A percentile compares a stretch with the other conserved stretches of the same genome.
Evolutionary conservation across 2,329 filamentous ascomycete species (phyloP).

Genomic region (Venturiaceae sp.): DNA sequence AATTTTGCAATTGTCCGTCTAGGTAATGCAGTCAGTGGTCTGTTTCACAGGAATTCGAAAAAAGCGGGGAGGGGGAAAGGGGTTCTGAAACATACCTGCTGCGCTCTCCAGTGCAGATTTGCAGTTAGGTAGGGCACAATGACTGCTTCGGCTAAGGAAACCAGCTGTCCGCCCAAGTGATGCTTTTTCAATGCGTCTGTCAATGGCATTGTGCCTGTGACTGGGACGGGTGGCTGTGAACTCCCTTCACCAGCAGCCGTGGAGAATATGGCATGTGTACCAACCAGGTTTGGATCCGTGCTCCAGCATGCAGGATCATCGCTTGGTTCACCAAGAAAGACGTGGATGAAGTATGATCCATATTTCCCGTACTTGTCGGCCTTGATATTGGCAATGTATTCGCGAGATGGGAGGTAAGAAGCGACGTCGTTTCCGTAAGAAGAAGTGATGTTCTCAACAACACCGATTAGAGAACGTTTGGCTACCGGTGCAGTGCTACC

Average conservation of each 20-base stretch:
- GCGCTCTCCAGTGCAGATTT: conserved; percentile 24
- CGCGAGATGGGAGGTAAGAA: conserved; percentile 7
- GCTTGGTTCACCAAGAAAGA: conserved; percentile 54
- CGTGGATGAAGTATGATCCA: conserved; percentile 50
- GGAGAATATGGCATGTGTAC: conserved; percentile 44
- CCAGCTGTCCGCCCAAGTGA: conserved; percentile 22
- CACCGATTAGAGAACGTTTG: neutral
- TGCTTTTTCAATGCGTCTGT: conserved; percentile 30
- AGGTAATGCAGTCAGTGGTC: neutral
- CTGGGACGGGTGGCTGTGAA: conserved; percentile 6
- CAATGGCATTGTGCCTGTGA: conserved; percentile 33
- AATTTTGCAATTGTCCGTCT: conserved; percentile 28
- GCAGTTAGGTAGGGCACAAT: conserved; percentile 20
- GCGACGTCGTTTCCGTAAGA: conserved; percentile 24
- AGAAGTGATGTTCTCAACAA: conserved; percentile 13
- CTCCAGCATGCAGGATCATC: conserved; percentile 40
- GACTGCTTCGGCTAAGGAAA: conserved; percentile 13
- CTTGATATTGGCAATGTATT: conserved; percentile 61
- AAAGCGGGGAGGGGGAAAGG: neutral
- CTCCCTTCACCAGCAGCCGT: neutral
- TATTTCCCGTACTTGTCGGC: conserved; percentile 51
- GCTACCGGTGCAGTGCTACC: neutral
- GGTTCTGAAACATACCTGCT: conserved; percentile 9
- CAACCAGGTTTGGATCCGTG: conserved; percentile 46
- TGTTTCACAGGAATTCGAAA: neutral